These are phyloP conservation scores for Umbelopsis sp. DNA, from an alignment of 192 early-diverging fungal genomes.

Conservation along the genomic window DNA sequence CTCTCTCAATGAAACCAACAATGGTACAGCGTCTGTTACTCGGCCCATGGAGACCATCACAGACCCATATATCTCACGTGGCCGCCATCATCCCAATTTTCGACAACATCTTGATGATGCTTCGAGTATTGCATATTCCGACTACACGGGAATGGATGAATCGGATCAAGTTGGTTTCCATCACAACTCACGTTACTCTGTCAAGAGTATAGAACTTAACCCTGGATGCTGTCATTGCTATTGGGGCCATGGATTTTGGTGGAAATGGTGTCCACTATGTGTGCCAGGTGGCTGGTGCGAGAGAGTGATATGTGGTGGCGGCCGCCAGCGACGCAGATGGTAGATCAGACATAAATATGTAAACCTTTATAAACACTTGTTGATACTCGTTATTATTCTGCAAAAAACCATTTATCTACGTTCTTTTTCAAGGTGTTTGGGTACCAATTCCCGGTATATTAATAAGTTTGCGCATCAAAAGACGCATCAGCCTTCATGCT, in stretches of 20 bases:
- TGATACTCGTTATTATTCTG: not conserved
- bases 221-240: constrained; percentile 20
- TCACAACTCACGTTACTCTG: constrained; percentile 17
- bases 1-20: not conserved
- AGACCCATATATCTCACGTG: constrained; percentile 10
- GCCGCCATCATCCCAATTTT: constrained; percentile 12
- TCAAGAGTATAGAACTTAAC: constrained; percentile 26
- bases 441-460: too few relatives aligned
- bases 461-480: too few relatives aligned
- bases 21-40: not conserved
- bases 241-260: constrained; percentile 21
- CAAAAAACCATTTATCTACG: too few relatives aligned
- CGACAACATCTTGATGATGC: constrained; percentile 15
- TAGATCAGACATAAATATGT: not conserved
- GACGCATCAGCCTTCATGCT: too few relatives aligned
- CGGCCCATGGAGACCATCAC: constrained; percentile 17
- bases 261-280: constrained; percentile 20
- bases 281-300: constrained; percentile 26
- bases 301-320: not conserved
- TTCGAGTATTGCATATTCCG: not conserved
- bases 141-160: not conserved
- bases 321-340: not conserved
- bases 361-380: not conserved
- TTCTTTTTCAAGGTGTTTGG: too few relatives aligned
- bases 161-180: constrained; percentile 10